A percentile compares a stretch with the other conserved stretches of the same genome.
Evolutionary conservation across 805 yeast genomes (phyloP).

Genomic region (Vanderwaltozyma polyspora): DNA sequence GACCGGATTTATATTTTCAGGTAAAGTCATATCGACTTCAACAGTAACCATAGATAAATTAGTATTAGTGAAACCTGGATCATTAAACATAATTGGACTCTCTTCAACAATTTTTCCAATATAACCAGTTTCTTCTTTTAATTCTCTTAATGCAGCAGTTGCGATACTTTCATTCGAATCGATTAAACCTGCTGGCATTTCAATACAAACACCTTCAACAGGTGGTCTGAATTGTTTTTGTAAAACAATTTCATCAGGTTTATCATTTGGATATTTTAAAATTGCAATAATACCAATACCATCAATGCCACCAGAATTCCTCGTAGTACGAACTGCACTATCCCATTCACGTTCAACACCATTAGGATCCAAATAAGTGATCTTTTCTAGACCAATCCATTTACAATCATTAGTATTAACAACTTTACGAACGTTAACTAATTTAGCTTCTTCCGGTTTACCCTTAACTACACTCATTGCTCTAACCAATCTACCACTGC

Average conservation of each 20-base stretch:
- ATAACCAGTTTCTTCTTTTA: slow-evolving; percentile 89
- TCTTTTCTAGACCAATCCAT: slow-evolving; percentile 58
- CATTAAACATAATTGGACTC: slow-evolving; percentile 49
- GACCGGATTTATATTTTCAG: slow-evolving; percentile 55
- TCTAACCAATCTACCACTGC: neutral
- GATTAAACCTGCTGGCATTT: slow-evolving; percentile 89
- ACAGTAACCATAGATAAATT: slow-evolving; percentile 71
- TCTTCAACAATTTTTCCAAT: slow-evolving; percentile 47
- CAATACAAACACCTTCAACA: slow-evolving; percentile 75
- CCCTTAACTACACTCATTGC: slow-evolving; percentile 21
- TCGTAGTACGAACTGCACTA: slow-evolving; percentile 70
- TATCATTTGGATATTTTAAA: slow-evolving; percentile 36
- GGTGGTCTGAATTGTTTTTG: slow-evolving; percentile 95
- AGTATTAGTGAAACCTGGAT: slow-evolving; percentile 87
- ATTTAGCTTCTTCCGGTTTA: slow-evolving; percentile 29
- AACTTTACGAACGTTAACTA: slow-evolving; percentile 23
- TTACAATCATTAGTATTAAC: slow-evolving; percentile 37
- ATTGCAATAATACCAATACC: slow-evolving; percentile 88
- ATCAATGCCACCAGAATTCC: slow-evolving; percentile 51
- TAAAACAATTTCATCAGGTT: slow-evolving; percentile 45
- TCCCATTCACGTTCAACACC: slow-evolving; percentile 79
- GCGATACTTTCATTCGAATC: slow-evolving; percentile 75
- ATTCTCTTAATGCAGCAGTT: slow-evolving; percentile 75
- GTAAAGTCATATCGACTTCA: slow-evolving; percentile 57
- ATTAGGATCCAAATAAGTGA: slow-evolving; percentile 60